phyloP scores from a whole-genome alignment of 179 eudicot species.

The Patellifolia procumbens region DNA sequence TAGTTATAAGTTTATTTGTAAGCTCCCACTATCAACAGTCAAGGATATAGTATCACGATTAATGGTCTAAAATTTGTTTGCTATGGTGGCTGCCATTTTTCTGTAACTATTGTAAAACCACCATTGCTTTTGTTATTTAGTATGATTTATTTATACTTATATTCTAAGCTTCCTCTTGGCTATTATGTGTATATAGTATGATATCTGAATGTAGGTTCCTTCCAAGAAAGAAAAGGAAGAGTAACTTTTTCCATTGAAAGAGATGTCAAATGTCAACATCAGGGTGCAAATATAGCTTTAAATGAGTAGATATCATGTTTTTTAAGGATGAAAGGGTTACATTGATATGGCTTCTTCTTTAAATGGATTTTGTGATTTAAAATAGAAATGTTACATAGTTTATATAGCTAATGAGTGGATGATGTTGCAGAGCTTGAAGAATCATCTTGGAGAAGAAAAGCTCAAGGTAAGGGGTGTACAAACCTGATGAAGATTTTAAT shows the following conservation, averaged over 20 bases:
- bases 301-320: not conserved
- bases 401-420: slow-evolving; percentile 17
- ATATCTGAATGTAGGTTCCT: not conserved
- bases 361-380: not conserved
- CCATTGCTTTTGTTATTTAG: too few relatives aligned
- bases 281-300: too few relatives aligned
- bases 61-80: too few relatives aligned
- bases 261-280: not conserved
- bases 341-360: slow-evolving; percentile 1
- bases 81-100: too few relatives aligned
- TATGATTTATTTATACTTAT: too few relatives aligned
- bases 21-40: too few relatives aligned
- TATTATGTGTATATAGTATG: not conserved
- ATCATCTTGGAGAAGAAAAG: slow-evolving; percentile 77
- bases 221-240: not conserved
- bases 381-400: not conserved
- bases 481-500: not conserved
- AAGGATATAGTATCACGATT: too few relatives aligned
- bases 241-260: not conserved
- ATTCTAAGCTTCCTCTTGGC: too few relatives aligned
- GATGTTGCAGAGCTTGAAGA: slow-evolving; percentile 74
- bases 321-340: not conserved
- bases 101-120: too few relatives aligned
- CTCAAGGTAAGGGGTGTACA: slow-evolving; percentile 57
- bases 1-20: too few relatives aligned